Percentiles rank a stretch among this genome's conserved stretches.
These are phyloP conservation scores for Suillus discolor DNA, from an alignment of 768 basidiomycete genomes.

Conservation along the genomic window DNA sequence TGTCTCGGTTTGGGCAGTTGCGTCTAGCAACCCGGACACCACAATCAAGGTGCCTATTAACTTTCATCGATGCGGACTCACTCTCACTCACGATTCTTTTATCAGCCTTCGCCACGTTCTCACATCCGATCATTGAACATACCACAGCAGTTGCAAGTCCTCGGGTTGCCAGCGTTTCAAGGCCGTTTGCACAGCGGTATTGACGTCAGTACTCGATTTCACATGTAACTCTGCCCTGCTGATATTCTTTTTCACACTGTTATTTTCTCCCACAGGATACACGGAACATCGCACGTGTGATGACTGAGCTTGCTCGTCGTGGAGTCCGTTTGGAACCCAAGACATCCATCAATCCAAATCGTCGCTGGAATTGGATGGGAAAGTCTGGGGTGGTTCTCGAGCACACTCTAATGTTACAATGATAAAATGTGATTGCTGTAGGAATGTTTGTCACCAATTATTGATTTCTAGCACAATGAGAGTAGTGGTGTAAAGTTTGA, in stretches of 20 bases:
- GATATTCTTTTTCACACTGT: conserved; percentile 12
- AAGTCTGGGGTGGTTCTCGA: conserved; percentile 68
- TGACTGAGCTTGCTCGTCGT: conserved; percentile 74
- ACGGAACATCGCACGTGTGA: conserved; percentile 83
- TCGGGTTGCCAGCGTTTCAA: conserved; percentile 74
- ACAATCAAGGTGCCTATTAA: conserved; percentile 20
- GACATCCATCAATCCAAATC: conserved; percentile 61
- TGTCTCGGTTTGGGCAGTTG: conserved; percentile 48
- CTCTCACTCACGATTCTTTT: neutral
- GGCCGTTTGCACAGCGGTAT: conserved; percentile 89
- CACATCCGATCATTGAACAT: conserved; percentile 57
- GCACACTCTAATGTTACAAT: conserved; percentile 26
- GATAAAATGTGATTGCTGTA: neutral
- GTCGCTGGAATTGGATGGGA: conserved; percentile 89
- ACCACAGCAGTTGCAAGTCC: conserved; percentile 69
- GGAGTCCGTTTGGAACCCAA: conserved; percentile 75
- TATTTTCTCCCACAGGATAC: conserved; percentile 61
- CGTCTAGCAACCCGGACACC: conserved; percentile 13
- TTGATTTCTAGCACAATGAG: neutral
- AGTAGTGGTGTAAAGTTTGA: neutral
- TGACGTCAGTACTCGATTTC: conserved; percentile 63
- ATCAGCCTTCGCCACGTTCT: conserved; percentile 20
- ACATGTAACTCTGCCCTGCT: conserved; percentile 8
- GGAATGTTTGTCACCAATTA: neutral
- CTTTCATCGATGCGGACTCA: neutral